Evolutionary conservation across 2,329 filamentous ascomycete species (phyloP), one percentile per base, ranked within the genome.

Genomic region (Stemphylium beticola): DNA sequence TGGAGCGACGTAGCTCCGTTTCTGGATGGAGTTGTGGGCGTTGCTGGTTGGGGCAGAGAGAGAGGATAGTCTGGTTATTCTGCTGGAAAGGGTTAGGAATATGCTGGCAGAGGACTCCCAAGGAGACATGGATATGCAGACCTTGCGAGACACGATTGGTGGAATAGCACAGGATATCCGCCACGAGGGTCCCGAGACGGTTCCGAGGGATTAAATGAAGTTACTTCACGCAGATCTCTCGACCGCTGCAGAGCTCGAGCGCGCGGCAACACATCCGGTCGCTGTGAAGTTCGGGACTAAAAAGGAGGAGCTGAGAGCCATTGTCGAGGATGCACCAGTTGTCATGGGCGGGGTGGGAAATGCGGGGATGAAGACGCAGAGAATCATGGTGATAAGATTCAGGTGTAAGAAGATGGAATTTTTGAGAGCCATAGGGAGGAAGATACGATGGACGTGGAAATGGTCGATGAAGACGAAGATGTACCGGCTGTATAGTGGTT

Each of bases 221-320:
- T 4, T 44, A 14, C 38, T 59, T 14, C 55, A 58, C 37, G 44
- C 57, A 11, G 54, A 61, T 38, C 32, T 66, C 2, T 53, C 45
- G 14, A 52, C 41, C 11, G 41, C 40, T 10, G 20, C 9, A 15
- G 34, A 52, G 14, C 24, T 46, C n/a, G 41, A 40, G 10, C 36
- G 31, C 26, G 49, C 18, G 3, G 6, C 46, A 18, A 15, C 12
- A 24, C 40, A 50, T n/a, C 43, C 54, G 10, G 5, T 43, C 14
- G 48, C 53, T 7, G 9, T 55, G 11, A 51, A 37, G 18, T 57
- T 60, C 24, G 7, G 17, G 15, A 11, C 14, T 8, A 29, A 20
- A 22, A 29, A 37, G 5, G 42, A 56, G 5, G 40, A 31, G n/a
- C 33, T 57, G 6, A 26, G n/a, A n/a, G 47, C 26, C n/a, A 4